Evolutionary conservation across 768 basidiomycete genomes (phyloP), one percentile per base, ranked within the genome.

Genomic region (Tylopilus sp.): DNA sequence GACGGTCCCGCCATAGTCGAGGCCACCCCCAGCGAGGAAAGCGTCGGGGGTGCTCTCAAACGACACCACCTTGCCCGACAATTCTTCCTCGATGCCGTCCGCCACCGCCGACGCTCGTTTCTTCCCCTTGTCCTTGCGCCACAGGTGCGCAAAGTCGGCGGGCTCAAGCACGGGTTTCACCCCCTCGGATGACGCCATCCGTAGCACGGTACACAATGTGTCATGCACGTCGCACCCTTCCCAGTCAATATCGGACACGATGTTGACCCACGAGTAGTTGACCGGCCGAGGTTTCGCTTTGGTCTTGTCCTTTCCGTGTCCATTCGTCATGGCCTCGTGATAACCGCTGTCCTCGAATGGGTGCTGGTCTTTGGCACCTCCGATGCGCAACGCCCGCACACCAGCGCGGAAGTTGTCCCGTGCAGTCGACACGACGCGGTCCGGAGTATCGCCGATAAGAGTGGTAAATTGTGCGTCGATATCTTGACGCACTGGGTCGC

Each of bases 221-320:
- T 81, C 77, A 15, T 81, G 73, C 47, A 91, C 78, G 64, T 90
- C 85, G 50, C 82, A 78, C 23, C 91, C 91, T 60, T 91, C 87
- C 77, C 83, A 85, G 66, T 92, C 91, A 26, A 91, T 81, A 63
- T 91, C 91, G 53, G 87, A 86, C 31, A 82, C 81, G 35, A 83
- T 72, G 62, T 80, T 84, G n/a, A 92, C 80, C 89, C 90, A 93
- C 18, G 85, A 81, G 66, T 92, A 92, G 42, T 82, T 28, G 26
- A 28, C 26, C 10, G 6, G 26, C 26, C 26, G 6, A 28, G 10
- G 26, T 28, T 28, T 28, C 26, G 26, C 26, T 10, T 28, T 28
- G 26, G 26, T 28, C 26, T 28, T 28, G 3, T 7, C 26, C 26
- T 28, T 28, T 6, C 26, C 26, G 6, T 28, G 26, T 28, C 26